Evolutionary conservation across 2,329 filamentous ascomycete species (phyloP), one percentile per base, ranked within the genome.

Genomic region (Paracoccidioides lutzii): DNA sequence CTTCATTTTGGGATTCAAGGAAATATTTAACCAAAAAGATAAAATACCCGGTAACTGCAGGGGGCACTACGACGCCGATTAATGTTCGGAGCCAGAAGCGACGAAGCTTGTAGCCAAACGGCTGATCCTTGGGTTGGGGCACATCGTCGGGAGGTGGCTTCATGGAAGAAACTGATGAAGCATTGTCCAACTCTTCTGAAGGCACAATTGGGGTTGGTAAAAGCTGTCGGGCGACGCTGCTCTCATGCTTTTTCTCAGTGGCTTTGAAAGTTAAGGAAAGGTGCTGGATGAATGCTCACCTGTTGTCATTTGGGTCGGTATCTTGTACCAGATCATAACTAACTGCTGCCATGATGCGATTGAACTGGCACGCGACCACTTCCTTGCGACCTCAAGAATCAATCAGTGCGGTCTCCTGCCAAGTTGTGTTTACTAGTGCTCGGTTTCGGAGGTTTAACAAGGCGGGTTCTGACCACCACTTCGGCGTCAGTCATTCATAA

Each of bases 51-150:
- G 51, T 53, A 15, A 53, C 51, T n/a, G 43, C 6, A 6, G 51
- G 38, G 14, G 51, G 51, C 12, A 53, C 51, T 7, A 53, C n/a
- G 22, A 53, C 9, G 2, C 51, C 5, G 8, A 35, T 37, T 6
- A 42, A 6, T 1, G 51, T 28, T 15, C 51, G 51, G 9, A 15
- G 9, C 40, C 51, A 53, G 38, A 53, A 53, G 4, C 41, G 51
- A 7, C 51, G 51, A 30, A 53, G 51, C n/a, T 41, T 53, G 38
- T 53, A 53, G 10, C 51, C 51, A 53, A 43, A 33, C 5, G 22
- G 40, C 14, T 35, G 9, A 14, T 44, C 30, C 12, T 43, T 14
- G 6, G 7, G 10, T 37, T 3, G 9, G 15, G 41, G 4, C 38
- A 35, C 22, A 22, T 22, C 2, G 32, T 28, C 37, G 22, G 35